phyloP scores from a whole-genome alignment of 139 green algal species.

The Chlamydomonas sphaeroides region DNA sequence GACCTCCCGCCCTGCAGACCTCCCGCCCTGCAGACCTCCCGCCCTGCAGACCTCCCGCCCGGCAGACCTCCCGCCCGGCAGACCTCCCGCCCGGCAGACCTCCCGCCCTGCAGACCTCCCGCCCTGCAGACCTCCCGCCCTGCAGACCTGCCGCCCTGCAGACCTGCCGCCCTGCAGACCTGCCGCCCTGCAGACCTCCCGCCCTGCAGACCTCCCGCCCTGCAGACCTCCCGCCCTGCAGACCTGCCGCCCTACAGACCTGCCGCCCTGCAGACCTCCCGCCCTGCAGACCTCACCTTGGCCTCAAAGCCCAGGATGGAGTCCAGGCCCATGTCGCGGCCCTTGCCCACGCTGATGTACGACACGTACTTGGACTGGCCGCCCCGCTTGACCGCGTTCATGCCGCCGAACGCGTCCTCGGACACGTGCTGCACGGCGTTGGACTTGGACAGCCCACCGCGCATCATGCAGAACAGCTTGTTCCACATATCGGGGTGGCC shows the following conservation, averaged over 20 bases:
- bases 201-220: conserved; percentile 81
- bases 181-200: conserved; percentile 75
- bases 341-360: conserved; percentile 48
- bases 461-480: conserved; percentile 64
- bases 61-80: too few relatives aligned
- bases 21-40: too few relatives aligned
- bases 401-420: conserved; percentile 76
- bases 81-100: too few relatives aligned
- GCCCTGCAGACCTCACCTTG: conserved; percentile 68
- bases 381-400: conserved; percentile 79
- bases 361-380: conserved; percentile 76
- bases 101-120: too few relatives aligned
- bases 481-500: conserved; percentile 94
- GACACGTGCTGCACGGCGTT: conserved; percentile 63
- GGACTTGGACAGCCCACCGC: conserved; percentile 48
- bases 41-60: too few relatives aligned
- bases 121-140: too few relatives aligned
- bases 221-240: too few relatives aligned
- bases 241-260: too few relatives aligned
- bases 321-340: conserved; percentile 89
- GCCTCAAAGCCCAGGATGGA: conserved; percentile 87
- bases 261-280: too few relatives aligned
- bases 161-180: conserved; percentile 62
- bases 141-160: conserved; percentile 61
- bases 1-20: too few relatives aligned